Conservation (phyloP, 441 rosid genomes). For the Erodium moschatum region DNA sequence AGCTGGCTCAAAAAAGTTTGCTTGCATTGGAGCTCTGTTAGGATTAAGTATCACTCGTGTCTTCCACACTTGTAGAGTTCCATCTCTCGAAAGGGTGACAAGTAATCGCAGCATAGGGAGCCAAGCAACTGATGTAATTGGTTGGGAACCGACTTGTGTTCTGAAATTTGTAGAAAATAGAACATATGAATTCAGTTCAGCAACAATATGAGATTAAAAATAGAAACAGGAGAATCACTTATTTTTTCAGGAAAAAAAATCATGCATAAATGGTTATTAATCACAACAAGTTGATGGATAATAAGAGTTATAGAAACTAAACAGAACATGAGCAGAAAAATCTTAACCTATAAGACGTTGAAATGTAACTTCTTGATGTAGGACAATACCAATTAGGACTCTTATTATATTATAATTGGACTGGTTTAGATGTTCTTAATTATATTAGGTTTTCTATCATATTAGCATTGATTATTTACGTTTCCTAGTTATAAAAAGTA, state of each 20-base stretch:
- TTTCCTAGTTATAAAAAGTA: too few relatives aligned
- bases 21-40: slow-evolving; percentile 86
- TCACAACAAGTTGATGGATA: background rate
- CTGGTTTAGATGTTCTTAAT: too few relatives aligned
- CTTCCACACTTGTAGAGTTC: slow-evolving; percentile 92
- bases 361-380: too few relatives aligned
- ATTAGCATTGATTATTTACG: too few relatives aligned
- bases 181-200: slow-evolving; percentile 6
- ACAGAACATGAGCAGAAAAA: background rate
- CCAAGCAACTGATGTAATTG: slow-evolving; percentile 89
- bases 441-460: too few relatives aligned
- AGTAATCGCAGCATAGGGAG: slow-evolving; percentile 73
- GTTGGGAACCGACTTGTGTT: slow-evolving; percentile 92
- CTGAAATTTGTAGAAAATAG: slow-evolving; percentile 33
- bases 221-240: background rate
- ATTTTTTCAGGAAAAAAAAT: background rate
- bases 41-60: slow-evolving; percentile 74
- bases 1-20: slow-evolving; percentile 91
- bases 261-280: background rate
- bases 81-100: slow-evolving; percentile 87
- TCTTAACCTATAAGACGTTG: too few relatives aligned
- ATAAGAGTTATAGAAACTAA: background rate
- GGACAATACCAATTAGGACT: too few relatives aligned
- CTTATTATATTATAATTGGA: too few relatives aligned
- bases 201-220: background rate